Evolutionary conservation across 257 asterid species (phyloP).

Genomic region (Avicennia marina): DNA sequence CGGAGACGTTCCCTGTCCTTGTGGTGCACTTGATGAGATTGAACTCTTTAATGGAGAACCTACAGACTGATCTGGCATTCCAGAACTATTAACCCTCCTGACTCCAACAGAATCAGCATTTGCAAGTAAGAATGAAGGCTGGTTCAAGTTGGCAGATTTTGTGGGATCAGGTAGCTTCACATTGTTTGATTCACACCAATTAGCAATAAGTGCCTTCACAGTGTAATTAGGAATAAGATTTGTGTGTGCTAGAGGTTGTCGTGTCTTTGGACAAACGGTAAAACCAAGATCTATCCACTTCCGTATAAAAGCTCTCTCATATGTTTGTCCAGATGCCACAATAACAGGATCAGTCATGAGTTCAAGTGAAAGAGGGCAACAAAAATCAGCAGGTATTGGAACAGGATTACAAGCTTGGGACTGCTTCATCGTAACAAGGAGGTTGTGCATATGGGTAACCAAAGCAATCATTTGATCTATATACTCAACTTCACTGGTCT

Average conservation of each 20-base stretch:
- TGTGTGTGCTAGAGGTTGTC: constrained; percentile 72
- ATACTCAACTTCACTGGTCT: constrained; percentile 54
- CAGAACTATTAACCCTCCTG: constrained; percentile 37
- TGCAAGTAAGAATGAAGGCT: constrained; percentile 56
- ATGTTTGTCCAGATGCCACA: constrained; percentile 93
- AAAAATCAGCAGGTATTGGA: constrained; percentile 71
- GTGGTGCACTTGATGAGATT: constrained; percentile 33
- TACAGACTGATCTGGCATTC: constrained; percentile 40
- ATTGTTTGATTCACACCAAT: constrained; percentile 72
- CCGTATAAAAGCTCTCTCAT: constrained; percentile 72
- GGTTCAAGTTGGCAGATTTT: constrained; percentile 44
- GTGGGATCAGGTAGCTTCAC: constrained; percentile 70
- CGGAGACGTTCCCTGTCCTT: constrained; percentile 35
- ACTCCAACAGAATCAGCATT: constrained; percentile 46
- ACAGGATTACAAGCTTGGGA: constrained; percentile 57
- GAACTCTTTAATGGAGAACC: constrained; percentile 43
- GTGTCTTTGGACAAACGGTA: constrained; percentile 84
- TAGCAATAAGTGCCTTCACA: constrained; percentile 78
- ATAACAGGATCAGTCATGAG: constrained; percentile 92
- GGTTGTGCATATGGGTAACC: constrained; percentile 81
- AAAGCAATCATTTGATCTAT: constrained; percentile 66
- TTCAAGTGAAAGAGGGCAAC: constrained; percentile 88
- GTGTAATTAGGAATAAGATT: constrained; percentile 83
- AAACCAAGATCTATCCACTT: constrained; percentile 88
- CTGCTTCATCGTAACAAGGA: constrained; percentile 64